Percentiles rank a stretch among this genome's conserved stretches.
Evolutionary conservation across 2,329 filamentous ascomycete species (phyloP).

Genomic region (Colletotrichum sp.): DNA sequence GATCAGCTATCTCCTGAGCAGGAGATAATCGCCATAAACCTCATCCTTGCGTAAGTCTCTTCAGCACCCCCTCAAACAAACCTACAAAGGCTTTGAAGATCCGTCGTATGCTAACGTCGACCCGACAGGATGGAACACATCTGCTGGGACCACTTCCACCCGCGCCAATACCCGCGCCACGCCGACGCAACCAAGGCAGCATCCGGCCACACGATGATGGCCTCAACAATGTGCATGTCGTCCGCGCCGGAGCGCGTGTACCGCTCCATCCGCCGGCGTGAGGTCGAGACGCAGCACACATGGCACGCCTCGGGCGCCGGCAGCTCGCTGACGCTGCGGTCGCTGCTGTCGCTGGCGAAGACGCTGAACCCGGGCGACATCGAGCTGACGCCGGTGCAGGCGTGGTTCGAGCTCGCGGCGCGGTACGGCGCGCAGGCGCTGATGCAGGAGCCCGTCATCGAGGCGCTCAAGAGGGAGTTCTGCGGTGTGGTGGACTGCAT

Average conservation of each 20-base stretch:
- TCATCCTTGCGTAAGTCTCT: conserved; percentile 54
- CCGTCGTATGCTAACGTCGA: background rate
- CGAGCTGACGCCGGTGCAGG: conserved; percentile 58
- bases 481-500: conserved; percentile 50
- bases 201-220: conserved; percentile 50
- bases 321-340: conserved; percentile 44
- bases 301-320: conserved; percentile 37
- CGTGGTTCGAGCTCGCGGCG: conserved; percentile 57
- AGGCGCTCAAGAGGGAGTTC: conserved; percentile 45
- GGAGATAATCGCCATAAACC: conserved; percentile 55
- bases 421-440: conserved; percentile 44
- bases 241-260: conserved; percentile 41
- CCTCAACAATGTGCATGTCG: conserved; percentile 46
- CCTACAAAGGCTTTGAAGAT: background rate
- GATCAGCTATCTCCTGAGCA: conserved; percentile 40
- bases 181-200: conserved; percentile 32
- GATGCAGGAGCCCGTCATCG: conserved; percentile 38
- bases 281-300: background rate
- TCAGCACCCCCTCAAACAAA: background rate
- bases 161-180: conserved; percentile 42
- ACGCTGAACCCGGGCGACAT: conserved; percentile 45
- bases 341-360: conserved; percentile 49
- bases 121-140: conserved; percentile 55
- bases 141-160: conserved; percentile 55
- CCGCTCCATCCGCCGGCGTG: conserved; percentile 11